Evolutionary conservation across 768 basidiomycete species (phyloP).

Genomic region (Boletus eberwhitei): DNA sequence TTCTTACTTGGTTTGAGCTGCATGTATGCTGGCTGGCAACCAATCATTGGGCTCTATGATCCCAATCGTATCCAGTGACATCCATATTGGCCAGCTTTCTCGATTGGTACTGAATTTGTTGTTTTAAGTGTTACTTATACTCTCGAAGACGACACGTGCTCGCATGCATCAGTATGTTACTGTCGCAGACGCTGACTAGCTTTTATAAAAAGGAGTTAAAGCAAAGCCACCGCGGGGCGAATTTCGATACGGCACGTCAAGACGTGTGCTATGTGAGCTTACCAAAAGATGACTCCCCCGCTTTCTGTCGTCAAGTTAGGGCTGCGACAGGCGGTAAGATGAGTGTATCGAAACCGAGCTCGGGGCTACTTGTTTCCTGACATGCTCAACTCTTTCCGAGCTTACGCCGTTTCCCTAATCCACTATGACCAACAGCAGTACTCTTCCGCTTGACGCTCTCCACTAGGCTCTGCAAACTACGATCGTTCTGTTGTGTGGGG

Average conservation of each 20-base stretch:
- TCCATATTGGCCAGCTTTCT: not conserved
- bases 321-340: not conserved
- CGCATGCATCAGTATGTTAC: too few species aligned
- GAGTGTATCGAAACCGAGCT: not conserved
- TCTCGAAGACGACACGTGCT: not conserved
- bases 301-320: not conserved
- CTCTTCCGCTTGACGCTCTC: constrained; percentile 88
- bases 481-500: constrained; percentile 10
- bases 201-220: not conserved
- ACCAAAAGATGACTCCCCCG: not conserved
- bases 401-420: constrained; percentile 41
- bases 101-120: not conserved
- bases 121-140: not conserved
- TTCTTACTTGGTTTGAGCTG: not conserved
- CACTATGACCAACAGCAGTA: constrained; percentile 23
- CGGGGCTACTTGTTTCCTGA: not conserved
- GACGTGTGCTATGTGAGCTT: not conserved
- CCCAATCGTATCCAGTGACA: not conserved
- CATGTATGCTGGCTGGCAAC: not conserved
- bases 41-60: not conserved
- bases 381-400: constrained; percentile 14
- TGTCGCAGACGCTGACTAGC: not conserved
- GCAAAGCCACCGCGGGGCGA: not conserved
- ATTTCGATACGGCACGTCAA: not conserved
- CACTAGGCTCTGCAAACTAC: constrained; percentile 63